Evolutionary conservation across 2,329 filamentous ascomycete species (phyloP).

Genomic region (Epichloe brachyelytri): DNA sequence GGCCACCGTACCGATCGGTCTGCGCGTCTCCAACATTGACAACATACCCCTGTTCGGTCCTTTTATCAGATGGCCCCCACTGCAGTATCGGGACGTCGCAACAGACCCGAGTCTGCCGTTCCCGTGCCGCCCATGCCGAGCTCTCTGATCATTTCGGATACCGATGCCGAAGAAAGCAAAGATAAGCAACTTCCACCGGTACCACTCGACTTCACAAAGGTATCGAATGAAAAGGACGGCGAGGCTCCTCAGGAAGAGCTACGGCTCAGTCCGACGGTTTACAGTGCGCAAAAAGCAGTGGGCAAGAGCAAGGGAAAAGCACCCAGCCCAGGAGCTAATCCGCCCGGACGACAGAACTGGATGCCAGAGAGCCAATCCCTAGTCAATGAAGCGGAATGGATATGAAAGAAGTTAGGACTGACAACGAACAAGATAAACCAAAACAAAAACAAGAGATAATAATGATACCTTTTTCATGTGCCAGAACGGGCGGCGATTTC

Average conservation of each 20-base stretch:
- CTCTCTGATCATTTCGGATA: not conserved
- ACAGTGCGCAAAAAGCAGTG: conserved; percentile 25
- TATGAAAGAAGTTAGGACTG: conserved; percentile 1
- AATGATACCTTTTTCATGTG: not conserved
- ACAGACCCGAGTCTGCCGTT: not conserved
- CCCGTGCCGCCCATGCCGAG: not conserved
- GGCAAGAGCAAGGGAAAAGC: not conserved
- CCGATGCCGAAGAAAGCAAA: not conserved
- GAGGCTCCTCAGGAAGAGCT: conserved; percentile 13
- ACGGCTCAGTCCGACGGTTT: conserved; percentile 39
- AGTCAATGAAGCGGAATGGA: conserved; percentile 9
- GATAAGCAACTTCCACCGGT: conserved; percentile 21
- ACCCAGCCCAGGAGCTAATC: not conserved
- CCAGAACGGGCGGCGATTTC: not conserved
- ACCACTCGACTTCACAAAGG: conserved; percentile 11
- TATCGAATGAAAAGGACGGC: conserved; percentile 4
- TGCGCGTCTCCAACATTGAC: conserved; percentile 49
- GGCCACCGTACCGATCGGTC: conserved; percentile 58
- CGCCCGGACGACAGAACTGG: not conserved
- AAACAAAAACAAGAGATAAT: not conserved
- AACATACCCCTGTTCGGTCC: conserved; percentile 28
- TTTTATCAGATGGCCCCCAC: conserved; percentile 2
- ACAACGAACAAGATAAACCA: not conserved
- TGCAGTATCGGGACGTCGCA: not conserved
- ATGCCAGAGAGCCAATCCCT: not conserved